Evolutionary conservation across 2,329 filamentous ascomycete species (phyloP), one percentile per base, ranked within the genome.

Genomic region (Fusarium tuaranense): DNA sequence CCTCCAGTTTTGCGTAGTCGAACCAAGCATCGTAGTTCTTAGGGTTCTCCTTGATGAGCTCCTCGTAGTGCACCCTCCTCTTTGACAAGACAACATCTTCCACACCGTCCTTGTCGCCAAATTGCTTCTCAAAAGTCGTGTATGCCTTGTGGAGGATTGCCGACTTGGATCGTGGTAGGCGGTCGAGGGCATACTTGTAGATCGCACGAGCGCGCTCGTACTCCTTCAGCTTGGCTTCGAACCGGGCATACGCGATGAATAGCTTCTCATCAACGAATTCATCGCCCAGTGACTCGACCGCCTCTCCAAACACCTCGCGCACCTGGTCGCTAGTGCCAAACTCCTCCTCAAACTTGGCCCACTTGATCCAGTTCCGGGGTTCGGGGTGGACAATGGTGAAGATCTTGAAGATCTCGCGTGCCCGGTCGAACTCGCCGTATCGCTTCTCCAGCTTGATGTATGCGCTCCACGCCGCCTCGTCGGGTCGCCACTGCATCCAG

Each of bases 11-110:
- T 30, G 95, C 95, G 82, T 96, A 98, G 83, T 98, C 97, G 77
- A 99, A 96, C 97, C 97, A 99, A 14, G 92, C 90, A 80, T 99
- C 97, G 86, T 99, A 99, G 83, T 98, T 98, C 80, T 97, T 97
- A 2, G 95, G 91, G 79, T 98, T 98, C 80, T 97, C 94, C 79
- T 95, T 96, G 75, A 98, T 90, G 80, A 97, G 93, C 77, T 98
- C 95, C 83, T 99, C 97, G 83, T 99, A 99, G 72, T 97, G 92
- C 20, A 97, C 93, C 78, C 97, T 89, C 76, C 97, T 90, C 83
- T 99, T 99, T 18, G 95, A 95, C n/a, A 98, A 82, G 34, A 99
- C 94, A 10, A 98, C 95, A 81, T 98, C 95, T 79, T 98, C 96
- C 3, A 99, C 94, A 6, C 97, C 97, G 78, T 98, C 95, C 65